Percentiles rank a stretch among this genome's conserved stretches.
phyloP scores from a whole-genome alignment of 108 stramenopile genomes.

The Pseudonitzschia multistriata region DNA sequence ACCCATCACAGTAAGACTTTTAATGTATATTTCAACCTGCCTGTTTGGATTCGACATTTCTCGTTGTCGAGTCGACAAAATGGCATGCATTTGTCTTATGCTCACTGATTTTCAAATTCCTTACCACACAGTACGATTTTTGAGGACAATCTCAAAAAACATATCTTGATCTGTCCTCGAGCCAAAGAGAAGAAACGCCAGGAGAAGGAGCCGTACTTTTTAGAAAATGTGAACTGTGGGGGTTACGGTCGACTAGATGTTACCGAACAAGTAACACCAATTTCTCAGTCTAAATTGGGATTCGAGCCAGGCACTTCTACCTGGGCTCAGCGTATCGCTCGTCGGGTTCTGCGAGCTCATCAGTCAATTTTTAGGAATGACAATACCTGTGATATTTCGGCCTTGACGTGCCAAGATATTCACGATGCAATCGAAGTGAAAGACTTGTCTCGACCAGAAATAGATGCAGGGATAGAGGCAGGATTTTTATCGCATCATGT shows the following conservation, averaged over 20 bases:
- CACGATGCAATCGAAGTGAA: constrained; percentile 48
- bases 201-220: constrained; percentile 42
- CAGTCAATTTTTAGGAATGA: constrained; percentile 40
- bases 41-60: too few relatives aligned
- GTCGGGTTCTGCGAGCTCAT: constrained; percentile 57
- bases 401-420: constrained; percentile 46
- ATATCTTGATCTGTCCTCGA: constrained; percentile 67
- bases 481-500: constrained; percentile 44
- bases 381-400: constrained; percentile 3
- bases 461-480: constrained; percentile 37
- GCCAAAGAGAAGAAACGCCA: constrained; percentile 47
- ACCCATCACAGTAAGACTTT: constrained; percentile 64
- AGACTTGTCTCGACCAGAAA: constrained; percentile 58
- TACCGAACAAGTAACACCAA: neutral
- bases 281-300: neutral
- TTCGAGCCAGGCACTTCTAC: constrained; percentile 21
- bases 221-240: constrained; percentile 59
- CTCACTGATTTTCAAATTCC: neutral
- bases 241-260: constrained; percentile 50
- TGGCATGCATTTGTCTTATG: neutral
- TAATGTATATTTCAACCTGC: neutral
- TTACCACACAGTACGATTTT: constrained; percentile 34
- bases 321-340: constrained; percentile 54
- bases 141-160: constrained; percentile 57
- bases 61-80: too few relatives aligned